These are phyloP conservation scores for Phytopythium mirpurense DNA, from an alignment of 352 stramenopile genomes.

Conservation along the genomic window DNA sequence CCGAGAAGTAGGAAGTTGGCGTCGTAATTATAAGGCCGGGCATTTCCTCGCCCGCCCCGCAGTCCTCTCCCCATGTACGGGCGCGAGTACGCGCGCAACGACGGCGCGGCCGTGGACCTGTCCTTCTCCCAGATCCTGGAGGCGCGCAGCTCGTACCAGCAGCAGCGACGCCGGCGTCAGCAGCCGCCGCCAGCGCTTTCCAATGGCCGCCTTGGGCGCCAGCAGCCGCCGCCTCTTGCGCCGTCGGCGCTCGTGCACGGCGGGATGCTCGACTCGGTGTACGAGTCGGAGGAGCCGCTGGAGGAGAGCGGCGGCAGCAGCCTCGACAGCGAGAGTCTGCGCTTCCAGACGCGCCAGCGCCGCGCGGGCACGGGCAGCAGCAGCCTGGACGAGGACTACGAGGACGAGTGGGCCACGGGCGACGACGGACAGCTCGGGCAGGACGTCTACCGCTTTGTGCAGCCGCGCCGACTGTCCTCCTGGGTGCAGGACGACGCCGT, in stretches of 20 bases:
- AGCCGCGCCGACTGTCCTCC: slow-evolving; percentile 67
- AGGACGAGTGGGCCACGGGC: slow-evolving; percentile 58
- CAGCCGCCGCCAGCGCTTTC: background rate
- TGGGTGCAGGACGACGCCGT: slow-evolving; percentile 86
- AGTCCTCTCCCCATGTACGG: background rate
- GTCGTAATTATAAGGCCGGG: too few species aligned
- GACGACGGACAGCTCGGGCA: slow-evolving; percentile 39
- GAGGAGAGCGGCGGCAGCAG: slow-evolving; percentile 21
- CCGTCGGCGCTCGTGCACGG: slow-evolving; percentile 11
- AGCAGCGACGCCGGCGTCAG: slow-evolving; percentile 30
- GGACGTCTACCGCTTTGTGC: slow-evolving; percentile 83
- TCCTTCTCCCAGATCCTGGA: slow-evolving; percentile 82
- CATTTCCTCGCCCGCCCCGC: too few species aligned
- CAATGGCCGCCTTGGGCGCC: background rate
- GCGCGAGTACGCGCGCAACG: slow-evolving; percentile 15
- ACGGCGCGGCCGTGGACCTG: slow-evolving; percentile 46
- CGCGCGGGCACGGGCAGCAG: slow-evolving; percentile 12
- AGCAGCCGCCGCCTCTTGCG: slow-evolving; percentile 6
- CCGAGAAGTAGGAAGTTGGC: too few species aligned
- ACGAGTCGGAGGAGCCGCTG: slow-evolving; percentile 40
- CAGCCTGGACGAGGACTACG: slow-evolving; percentile 25
- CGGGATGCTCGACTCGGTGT: slow-evolving; percentile 52
- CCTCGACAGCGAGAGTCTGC: slow-evolving; percentile 6
- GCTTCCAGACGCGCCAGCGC: slow-evolving; percentile 3
- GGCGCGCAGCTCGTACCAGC: slow-evolving; percentile 46